phyloP scores from a whole-genome alignment of 2,329 filamentous ascomycete species.

The Seiridium cupressi region DNA sequence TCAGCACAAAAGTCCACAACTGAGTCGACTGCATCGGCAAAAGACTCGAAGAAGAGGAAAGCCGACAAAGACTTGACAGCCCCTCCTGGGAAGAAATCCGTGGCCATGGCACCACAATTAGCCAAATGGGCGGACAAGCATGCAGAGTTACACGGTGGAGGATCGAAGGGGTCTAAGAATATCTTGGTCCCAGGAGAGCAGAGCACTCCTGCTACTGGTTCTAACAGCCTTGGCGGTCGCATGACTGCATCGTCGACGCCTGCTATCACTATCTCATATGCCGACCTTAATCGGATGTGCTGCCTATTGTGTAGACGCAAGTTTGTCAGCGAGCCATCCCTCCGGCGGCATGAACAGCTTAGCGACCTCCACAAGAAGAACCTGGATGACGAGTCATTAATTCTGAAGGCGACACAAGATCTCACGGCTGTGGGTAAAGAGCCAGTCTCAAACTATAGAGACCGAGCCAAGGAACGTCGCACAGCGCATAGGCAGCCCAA shows the following conservation, averaged over 20 bases:
- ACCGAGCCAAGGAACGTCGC: conserved; percentile 67
- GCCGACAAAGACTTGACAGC: conserved; percentile 40
- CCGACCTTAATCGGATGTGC: conserved; percentile 47
- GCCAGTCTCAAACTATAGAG: conserved; percentile 49
- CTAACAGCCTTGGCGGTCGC: conserved; percentile 19
- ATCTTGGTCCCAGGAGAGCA: conserved; percentile 31
- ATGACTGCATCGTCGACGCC: conserved; percentile 10
- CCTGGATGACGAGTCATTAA: conserved; percentile 24
- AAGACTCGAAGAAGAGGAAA: conserved; percentile 40
- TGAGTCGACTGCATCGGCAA: conserved; percentile 29
- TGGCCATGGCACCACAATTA: conserved; percentile 62
- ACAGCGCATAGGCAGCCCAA: conserved; percentile 60
- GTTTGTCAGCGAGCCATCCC: conserved; percentile 35
- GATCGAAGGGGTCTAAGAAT: conserved; percentile 29
- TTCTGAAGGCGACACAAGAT: conserved; percentile 26
- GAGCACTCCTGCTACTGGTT: conserved; percentile 21
- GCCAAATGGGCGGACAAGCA: conserved; percentile 72
- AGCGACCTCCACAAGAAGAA: conserved; percentile 41
- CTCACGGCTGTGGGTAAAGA: conserved; percentile 33
- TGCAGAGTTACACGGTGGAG: conserved; percentile 61
- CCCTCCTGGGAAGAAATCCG: conserved; percentile 42
- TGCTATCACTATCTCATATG: conserved; percentile 54
- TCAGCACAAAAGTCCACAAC: conserved; percentile 35
- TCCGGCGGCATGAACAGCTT: conserved; percentile 42
- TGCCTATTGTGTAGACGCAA: conserved; percentile 42